Percentiles rank a stretch among this genome's conserved stretches.
phyloP scores from a whole-genome alignment of 2,329 filamentous ascomycete species.

The Cladosporium sp. region DNA sequence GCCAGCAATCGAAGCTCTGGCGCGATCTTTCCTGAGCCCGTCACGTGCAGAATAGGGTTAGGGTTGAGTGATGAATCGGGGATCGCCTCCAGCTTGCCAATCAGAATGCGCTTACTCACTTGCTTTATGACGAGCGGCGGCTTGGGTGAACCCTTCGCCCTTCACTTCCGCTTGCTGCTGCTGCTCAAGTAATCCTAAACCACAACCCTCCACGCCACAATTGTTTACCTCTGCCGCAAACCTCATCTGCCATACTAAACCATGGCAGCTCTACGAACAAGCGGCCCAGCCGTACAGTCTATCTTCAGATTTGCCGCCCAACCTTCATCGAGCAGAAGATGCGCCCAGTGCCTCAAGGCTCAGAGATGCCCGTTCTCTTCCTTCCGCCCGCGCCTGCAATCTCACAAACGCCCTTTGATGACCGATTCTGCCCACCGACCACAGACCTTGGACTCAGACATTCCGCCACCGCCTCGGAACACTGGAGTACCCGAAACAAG shows the following conservation, averaged over 20 bases:
- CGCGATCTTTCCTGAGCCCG: neutral
- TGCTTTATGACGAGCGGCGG: neutral
- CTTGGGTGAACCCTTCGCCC: constrained; percentile 7
- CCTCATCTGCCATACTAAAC: neutral
- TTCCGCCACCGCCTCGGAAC: constrained; percentile 56
- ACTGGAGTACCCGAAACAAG: constrained; percentile 56
- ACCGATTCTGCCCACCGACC: constrained; percentile 62
- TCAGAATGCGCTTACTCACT: constrained; percentile 7
- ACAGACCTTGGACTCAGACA: constrained; percentile 51
- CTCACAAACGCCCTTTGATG: constrained; percentile 58
- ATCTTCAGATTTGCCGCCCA: constrained; percentile 34
- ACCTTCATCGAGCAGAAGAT: constrained; percentile 28
- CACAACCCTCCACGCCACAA: neutral
- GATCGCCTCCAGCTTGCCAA: neutral
- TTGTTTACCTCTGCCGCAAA: neutral
- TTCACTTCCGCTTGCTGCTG: constrained; percentile 1
- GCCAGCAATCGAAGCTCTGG: constrained; percentile 1
- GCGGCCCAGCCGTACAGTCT: constrained; percentile 25
- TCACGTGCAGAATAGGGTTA: neutral
- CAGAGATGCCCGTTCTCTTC: constrained; percentile 42
- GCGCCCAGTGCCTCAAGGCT: constrained; percentile 39
- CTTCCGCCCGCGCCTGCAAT: constrained; percentile 36
- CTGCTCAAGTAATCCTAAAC: neutral
- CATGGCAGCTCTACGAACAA: constrained; percentile 29
- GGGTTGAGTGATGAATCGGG: neutral